These are phyloP conservation scores for Cenchrus purpureus DNA, from an alignment of 176 grass and related monocot species.

Conservation along the genomic window DNA sequence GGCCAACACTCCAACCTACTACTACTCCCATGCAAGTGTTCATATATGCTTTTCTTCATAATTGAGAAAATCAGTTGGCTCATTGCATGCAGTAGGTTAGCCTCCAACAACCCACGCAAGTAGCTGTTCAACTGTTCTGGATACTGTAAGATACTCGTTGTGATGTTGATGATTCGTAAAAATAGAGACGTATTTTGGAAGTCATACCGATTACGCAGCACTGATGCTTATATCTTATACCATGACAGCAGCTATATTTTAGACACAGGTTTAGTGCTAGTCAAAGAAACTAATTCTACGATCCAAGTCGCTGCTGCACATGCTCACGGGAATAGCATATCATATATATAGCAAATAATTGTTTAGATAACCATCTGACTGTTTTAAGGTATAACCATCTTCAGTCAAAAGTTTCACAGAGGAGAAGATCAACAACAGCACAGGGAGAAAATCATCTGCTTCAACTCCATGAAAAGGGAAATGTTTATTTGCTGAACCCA, in stretches of 20 bases:
- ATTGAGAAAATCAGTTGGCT: not conserved
- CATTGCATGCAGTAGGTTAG: not conserved
- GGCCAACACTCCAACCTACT: not conserved
- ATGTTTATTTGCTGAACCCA: not conserved
- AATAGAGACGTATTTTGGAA: not conserved
- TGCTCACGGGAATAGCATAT: constrained; percentile 21
- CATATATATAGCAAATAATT: not conserved
- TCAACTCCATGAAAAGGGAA: not conserved
- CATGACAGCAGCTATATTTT: constrained; percentile 1
- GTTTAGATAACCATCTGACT: constrained; percentile 14
- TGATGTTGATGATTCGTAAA: not conserved
- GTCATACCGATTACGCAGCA: not conserved
- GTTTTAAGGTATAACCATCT: constrained; percentile 2
- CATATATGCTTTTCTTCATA: constrained; percentile 6
- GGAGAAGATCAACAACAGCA: not conserved
- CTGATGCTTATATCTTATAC: not conserved
- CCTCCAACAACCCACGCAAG: constrained; percentile 19
- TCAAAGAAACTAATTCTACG: constrained; percentile 39
- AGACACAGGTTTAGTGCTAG: constrained; percentile 13
- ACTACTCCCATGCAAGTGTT: constrained; percentile 17
- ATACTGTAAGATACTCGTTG: not conserved
- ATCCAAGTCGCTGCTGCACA: constrained; percentile 20
- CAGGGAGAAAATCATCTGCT: not conserved
- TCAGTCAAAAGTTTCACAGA: not conserved
- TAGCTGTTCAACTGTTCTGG: not conserved